These are phyloP conservation scores for Cyphellophora europaea DNA, from an alignment of 2,329 filamentous ascomycete species.

Conservation along the genomic window DNA sequence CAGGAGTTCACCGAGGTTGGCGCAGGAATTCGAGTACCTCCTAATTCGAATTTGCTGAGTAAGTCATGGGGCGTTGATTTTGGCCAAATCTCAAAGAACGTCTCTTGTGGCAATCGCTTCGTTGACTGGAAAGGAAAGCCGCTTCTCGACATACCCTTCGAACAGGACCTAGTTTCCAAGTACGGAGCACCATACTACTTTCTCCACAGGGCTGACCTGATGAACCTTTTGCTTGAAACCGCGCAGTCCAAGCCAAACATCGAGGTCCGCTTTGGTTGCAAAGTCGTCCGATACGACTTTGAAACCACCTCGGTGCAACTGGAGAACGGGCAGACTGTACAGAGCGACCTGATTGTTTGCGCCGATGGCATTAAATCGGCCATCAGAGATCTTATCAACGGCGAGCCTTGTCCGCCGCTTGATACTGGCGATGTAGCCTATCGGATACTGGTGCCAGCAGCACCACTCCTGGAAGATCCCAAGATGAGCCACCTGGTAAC, in stretches of 20 bases:
- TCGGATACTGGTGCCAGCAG: constrained; percentile 20
- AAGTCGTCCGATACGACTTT: constrained; percentile 20
- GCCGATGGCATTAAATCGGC: constrained; percentile 24
- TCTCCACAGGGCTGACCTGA: constrained; percentile 23
- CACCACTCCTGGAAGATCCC: constrained; percentile 20
- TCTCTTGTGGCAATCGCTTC: constrained; percentile 21
- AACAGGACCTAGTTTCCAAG: constrained; percentile 13
- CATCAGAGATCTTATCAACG: constrained; percentile 19
- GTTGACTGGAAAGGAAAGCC: constrained; percentile 22
- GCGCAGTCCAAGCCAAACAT: constrained; percentile 10
- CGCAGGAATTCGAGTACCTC: constrained; percentile 19
- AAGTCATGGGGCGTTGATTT: constrained; percentile 13
- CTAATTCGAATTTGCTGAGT: constrained; percentile 17
- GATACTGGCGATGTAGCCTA: constrained; percentile 24
- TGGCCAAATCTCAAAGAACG: constrained; percentile 16
- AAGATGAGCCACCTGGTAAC: constrained; percentile 19
- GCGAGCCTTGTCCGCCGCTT: constrained; percentile 15
- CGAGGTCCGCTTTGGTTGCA: constrained; percentile 14
- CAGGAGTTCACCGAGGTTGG: constrained; percentile 18
- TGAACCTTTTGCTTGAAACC: constrained; percentile 15
- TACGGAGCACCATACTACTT: constrained; percentile 24
- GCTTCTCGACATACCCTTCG: constrained; percentile 18
- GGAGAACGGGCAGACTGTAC: constrained; percentile 11
- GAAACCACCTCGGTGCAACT: constrained; percentile 17
- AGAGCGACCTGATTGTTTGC: constrained; percentile 21